These are phyloP conservation scores for Trichoderma breve DNA, from an alignment of 2,329 filamentous ascomycete genomes.

Conservation along the genomic window DNA sequence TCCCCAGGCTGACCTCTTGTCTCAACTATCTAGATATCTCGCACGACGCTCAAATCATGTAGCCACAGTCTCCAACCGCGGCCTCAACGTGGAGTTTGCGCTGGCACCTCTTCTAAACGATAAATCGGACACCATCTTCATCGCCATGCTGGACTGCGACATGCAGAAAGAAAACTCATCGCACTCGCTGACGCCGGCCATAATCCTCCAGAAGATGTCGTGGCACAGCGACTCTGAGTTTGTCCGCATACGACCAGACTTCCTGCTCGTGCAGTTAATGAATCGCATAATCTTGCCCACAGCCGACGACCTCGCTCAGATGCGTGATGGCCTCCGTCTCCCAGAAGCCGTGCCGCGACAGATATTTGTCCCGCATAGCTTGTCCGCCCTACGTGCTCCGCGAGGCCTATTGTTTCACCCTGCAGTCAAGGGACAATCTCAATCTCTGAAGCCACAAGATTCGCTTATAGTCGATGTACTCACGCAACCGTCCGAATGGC, in stretches of 20 bases:
- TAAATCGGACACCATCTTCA: slow-evolving; percentile 28
- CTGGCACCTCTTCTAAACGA: slow-evolving; percentile 31
- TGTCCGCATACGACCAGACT: slow-evolving; percentile 29
- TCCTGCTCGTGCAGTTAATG: slow-evolving; percentile 28
- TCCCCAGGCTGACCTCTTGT: accelerated
- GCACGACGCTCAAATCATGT: slow-evolving; percentile 26
- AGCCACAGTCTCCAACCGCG: slow-evolving; percentile 27
- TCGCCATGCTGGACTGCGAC: slow-evolving; percentile 32
- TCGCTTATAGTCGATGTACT: slow-evolving; percentile 21
- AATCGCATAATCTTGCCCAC: slow-evolving; percentile 30
- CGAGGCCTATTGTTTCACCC: slow-evolving; percentile 30
- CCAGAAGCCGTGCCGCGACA: slow-evolving; percentile 19
- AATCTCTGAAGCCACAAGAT: not conserved
- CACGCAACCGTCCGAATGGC: slow-evolving; percentile 31
- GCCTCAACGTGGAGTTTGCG: slow-evolving; percentile 28
- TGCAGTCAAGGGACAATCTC: not conserved
- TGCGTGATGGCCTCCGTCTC: not conserved
- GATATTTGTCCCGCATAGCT: slow-evolving; percentile 28
- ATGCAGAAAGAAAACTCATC: slow-evolving; percentile 23
- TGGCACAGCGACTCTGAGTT: slow-evolving; percentile 32
- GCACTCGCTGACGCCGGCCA: slow-evolving; percentile 22
- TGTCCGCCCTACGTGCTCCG: slow-evolving; percentile 23
- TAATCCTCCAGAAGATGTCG: slow-evolving; percentile 31
- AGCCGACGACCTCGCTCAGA: slow-evolving; percentile 20
- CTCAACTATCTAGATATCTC: slow-evolving; percentile 25